phyloP scores from a whole-genome alignment of 345 rosid genomes.

The Populus alba region DNA sequence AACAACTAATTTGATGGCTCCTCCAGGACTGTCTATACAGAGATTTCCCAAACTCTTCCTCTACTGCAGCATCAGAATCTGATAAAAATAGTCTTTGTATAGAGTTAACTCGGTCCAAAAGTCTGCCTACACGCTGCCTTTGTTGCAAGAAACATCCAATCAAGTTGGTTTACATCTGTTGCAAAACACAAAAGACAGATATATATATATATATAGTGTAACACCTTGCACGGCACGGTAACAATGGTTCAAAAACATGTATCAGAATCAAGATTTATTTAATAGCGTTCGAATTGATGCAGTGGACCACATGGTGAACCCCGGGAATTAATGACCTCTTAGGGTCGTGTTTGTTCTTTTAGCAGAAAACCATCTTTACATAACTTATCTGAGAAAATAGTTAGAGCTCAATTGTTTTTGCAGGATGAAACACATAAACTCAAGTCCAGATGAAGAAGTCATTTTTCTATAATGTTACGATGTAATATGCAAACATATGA shows the following conservation, averaged over 20 bases:
- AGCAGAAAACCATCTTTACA: too few relatives aligned
- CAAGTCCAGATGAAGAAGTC: neutral
- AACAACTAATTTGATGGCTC: conserved; percentile 15
- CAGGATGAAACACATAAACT: too few relatives aligned
- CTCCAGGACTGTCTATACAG: conserved; percentile 4
- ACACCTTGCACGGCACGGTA: neutral
- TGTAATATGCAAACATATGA: neutral
- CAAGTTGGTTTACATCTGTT: neutral
- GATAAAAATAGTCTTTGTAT: neutral
- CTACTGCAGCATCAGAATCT: neutral
- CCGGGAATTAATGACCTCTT: neutral
- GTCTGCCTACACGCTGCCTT: neutral
- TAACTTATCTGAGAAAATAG: neutral
- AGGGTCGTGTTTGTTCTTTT: neutral
- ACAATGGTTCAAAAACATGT: neutral
- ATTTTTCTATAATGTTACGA: neutral
- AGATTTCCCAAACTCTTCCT: neutral
- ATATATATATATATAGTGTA: neutral
- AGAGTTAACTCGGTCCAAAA: neutral
- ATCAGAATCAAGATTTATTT: neutral
- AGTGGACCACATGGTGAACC: neutral
- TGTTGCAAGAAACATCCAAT: conserved; percentile 1
- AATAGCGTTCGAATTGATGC: neutral
- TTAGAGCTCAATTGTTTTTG: too few relatives aligned
- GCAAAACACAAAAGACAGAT: neutral